A percentile compares a stretch with the other conserved stretches of the same genome.
These are phyloP conservation scores for Trichoderma reesei DNA, from an alignment of 495 filamentous ascomycete genomes.

Conservation along the genomic window DNA sequence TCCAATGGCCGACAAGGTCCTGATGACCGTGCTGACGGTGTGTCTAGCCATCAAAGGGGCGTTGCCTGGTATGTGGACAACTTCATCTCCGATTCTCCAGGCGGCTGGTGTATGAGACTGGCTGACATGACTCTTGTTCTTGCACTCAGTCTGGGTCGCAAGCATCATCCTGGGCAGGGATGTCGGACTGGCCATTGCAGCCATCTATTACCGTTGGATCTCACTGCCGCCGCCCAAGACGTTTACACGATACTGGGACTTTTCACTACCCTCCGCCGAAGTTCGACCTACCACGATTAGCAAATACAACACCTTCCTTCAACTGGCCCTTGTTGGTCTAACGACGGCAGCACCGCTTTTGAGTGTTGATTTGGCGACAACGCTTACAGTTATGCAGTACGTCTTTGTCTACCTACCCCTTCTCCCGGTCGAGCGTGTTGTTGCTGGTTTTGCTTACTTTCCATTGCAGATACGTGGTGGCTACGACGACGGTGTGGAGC, in stretches of 20 bases:
- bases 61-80: slow-evolving; percentile 53
- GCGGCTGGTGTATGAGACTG: not conserved
- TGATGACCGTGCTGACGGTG: slow-evolving; percentile 88
- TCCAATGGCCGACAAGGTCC: slow-evolving; percentile 89
- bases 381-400: slow-evolving; percentile 63
- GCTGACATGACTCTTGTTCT: no score
- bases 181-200: slow-evolving; percentile 72
- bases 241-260: slow-evolving; percentile 93
- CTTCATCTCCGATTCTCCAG: not conserved
- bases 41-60: slow-evolving; percentile 71
- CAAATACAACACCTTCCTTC: slow-evolving; percentile 80
- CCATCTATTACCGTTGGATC: slow-evolving; percentile 92
- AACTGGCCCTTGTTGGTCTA: slow-evolving; percentile 66
- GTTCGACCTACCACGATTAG: slow-evolving; percentile 85
- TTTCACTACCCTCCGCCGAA: slow-evolving; percentile 83
- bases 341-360: slow-evolving; percentile 67
- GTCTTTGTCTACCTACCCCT: slow-evolving; percentile 23
- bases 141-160: slow-evolving; percentile 82
- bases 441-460: not conserved
- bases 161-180: slow-evolving; percentile 85
- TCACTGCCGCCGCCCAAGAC: slow-evolving; percentile 89
- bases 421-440: slow-evolving; percentile 1
- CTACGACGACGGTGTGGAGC: slow-evolving; percentile 74
- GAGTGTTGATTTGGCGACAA: slow-evolving; percentile 42
- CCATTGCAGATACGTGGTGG: slow-evolving; percentile 57